Conservation (phyloP, 768 basidiomycete species). For the Guyanaporus albipodus region DNA sequence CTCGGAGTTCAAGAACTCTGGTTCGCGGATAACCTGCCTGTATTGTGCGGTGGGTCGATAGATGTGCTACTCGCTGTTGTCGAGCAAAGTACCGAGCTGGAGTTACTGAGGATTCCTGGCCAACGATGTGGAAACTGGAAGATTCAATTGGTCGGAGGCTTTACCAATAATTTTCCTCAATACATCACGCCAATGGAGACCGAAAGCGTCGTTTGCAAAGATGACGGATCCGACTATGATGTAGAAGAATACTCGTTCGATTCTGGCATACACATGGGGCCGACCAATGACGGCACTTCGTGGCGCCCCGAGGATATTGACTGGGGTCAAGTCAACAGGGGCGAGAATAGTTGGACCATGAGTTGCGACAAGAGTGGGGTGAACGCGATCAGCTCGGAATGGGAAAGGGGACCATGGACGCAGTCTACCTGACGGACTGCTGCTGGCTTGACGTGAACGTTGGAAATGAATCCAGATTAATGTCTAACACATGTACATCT, state of each 20-base stretch:
- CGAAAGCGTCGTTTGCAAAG: constrained; percentile 16
- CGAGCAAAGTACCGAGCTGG: constrained; percentile 24
- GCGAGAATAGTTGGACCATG: constrained; percentile 7
- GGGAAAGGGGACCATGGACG: background rate
- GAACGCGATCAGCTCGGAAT: background rate
- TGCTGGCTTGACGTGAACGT: background rate
- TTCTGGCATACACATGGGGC: constrained; percentile 24
- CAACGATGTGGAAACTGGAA: constrained; percentile 28
- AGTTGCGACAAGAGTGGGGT: background rate
- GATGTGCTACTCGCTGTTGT: constrained; percentile 25
- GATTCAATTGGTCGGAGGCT: constrained; percentile 26
- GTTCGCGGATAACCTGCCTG: constrained; percentile 40
- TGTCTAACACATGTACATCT: constrained; percentile 25
- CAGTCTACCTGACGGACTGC: background rate
- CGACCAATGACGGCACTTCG: background rate
- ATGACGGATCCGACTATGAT: constrained; percentile 19
- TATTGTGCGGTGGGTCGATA: constrained; percentile 34
- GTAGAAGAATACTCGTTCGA: constrained; percentile 24
- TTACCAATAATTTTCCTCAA: constrained; percentile 4
- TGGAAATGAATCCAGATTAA: constrained; percentile 15
- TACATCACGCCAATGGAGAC: constrained; percentile 8
- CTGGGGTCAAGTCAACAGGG: constrained; percentile 15
- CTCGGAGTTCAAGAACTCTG: constrained; percentile 43
- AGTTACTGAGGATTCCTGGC: constrained; percentile 17
- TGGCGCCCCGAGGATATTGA: constrained; percentile 5